phyloP scores from a whole-genome alignment of 306 rosid genomes.

The Fagus sylvatica region DNA sequence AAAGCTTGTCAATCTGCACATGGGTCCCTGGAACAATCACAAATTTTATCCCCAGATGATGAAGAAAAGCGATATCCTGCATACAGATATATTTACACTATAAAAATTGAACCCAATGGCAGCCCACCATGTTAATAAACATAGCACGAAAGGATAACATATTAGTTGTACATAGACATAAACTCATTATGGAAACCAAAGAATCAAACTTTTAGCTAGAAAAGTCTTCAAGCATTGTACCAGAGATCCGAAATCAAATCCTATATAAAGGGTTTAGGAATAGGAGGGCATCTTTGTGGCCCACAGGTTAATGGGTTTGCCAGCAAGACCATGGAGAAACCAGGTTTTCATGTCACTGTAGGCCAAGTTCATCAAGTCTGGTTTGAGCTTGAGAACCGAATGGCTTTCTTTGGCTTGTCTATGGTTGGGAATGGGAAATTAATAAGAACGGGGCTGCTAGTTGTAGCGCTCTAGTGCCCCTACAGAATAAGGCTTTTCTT shows the following conservation, averaged over 20 bases:
- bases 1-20: conserved; percentile 79
- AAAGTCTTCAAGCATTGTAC: neutral
- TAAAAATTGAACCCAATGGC: neutral
- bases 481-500: too few species aligned
- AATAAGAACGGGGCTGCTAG: too few species aligned
- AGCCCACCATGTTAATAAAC: neutral
- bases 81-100: conserved; percentile 12
- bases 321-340: neutral
- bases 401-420: too few species aligned
- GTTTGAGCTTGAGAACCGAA: too few species aligned
- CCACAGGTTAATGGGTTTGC: neutral
- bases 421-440: too few species aligned
- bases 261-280: neutral
- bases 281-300: neutral
- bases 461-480: too few species aligned
- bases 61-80: conserved; percentile 98
- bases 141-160: neutral
- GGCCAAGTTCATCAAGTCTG: too few species aligned
- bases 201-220: neutral
- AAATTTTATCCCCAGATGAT: conserved; percentile 89
- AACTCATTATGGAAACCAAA: neutral
- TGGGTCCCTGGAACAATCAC: conserved; percentile 92
- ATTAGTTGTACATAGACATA: neutral
- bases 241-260: neutral
- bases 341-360: too few species aligned